Evolutionary conservation across 805 yeast species (phyloP), one percentile per base, ranked within the genome.

Genomic region (Yamadazyma sp.): DNA sequence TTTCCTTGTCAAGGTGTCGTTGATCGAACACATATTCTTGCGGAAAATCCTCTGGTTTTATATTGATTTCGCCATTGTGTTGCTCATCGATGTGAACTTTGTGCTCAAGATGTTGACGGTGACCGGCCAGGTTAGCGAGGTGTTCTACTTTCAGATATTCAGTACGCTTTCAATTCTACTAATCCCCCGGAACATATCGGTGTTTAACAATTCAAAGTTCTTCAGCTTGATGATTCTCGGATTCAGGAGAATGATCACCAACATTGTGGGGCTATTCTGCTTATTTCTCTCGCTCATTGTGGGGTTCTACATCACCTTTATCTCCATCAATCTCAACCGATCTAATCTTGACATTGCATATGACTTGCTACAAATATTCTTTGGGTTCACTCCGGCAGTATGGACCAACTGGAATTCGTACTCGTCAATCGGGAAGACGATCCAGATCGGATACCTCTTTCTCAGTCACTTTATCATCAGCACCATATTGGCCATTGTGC

Each of bases 321-420:
- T 77, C 6, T 64, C 73, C 31, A 59, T 75, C 27, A 75, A 76
- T 3, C 49, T 62, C 9, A 69, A 69, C 35, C 52, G 65, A 24
- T 58, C 67, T 35, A 57, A 72, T 13, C 53, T 59, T 25, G 63
- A 69, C 23, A 75, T 77, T 15, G 71, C 77, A 10, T 75, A 69
- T 48, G 77, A 71, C 41, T 62, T 75, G 63, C 53, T 75, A 30
- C 73, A 74, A 50, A 60, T 77, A 3, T 65, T 77, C 43, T 76
- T 75, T 50, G 82, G 82, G 0, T 77, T 72, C 50, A 77, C 82
- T 1, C 81, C 82, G 0, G 74, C 80, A 0, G 80, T 77, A 3
- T 77, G 82, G 82, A 63, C 65, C 31, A 71, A 70, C 37, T 76
- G 81, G 81, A 55, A 60, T 24, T 58, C 62, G 36, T 77, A 72